Base-by-base conservation (phyloP, 2,329 filamentous ascomycete genomes). In the Trichoderma sp. region DNA sequence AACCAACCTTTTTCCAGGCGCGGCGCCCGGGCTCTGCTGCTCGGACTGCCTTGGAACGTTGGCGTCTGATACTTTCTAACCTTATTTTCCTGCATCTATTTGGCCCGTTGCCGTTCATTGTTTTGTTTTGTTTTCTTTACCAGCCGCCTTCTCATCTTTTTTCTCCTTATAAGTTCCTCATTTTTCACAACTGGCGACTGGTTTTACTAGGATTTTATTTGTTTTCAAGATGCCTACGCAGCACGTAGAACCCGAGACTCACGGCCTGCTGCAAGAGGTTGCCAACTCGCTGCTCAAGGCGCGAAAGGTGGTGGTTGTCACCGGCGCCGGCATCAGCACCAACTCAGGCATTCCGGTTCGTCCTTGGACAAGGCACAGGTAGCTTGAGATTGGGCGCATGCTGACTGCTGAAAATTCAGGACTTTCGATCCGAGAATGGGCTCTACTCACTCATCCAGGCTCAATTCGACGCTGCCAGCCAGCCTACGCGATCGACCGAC, bases 331-430 rank as follows among this genome's bases (percentile, higher is more conserved):
- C 67, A 93, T 93, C 78, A 92, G 90, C 78, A 93, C 91, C 65
- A 93, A 92, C 78, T 92, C 90, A 74, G 91, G 91, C 70, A 93
- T 93, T 78, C 91, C 91, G 65, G 91, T 93, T 83, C 73, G 80
- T 70, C 39, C 79, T 67, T 39, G 6, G 21, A 58, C 72, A 21
- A 66, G 43, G 36, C 61, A n/a, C 21, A 34, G 61, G 58, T 34
- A 24, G 32, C 63, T 21, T 60, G 26, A 61, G 30, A 36, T 53
- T 30, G 51, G 67, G 67, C 39, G 53, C 39, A 71, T 24, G 67
- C 75, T 79, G 67, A 77, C 73, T 61, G 24, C 3, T 26, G 4
- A 60, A 15, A 43, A 43, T 43, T 12, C 74, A 92, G 90, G 91
- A 93, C 75, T 93, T 93, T 74, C 90, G 91, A 53, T 92, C 90